Conservation (phyloP, 192 early-diverging fungal species). For the Backusella luteola region DNA sequence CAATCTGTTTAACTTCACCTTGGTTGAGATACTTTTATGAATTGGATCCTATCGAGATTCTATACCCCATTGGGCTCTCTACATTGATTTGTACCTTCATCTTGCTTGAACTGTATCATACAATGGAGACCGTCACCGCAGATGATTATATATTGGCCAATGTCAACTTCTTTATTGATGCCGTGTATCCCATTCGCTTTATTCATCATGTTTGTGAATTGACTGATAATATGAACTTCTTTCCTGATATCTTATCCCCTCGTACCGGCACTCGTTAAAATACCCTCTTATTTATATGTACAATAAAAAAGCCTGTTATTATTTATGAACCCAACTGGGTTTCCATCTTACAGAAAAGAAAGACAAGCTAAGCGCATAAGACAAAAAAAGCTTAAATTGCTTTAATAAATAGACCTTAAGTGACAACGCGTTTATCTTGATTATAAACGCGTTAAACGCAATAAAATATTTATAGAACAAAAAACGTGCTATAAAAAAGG, state of each 20-base stretch:
- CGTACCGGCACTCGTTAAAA: background rate
- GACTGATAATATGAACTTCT: conserved; percentile 23
- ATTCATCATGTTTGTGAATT: conserved; percentile 36
- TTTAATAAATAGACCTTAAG: background rate
- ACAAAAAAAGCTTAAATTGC: background rate
- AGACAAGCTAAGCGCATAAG: background rate
- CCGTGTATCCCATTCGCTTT: conserved; percentile 36
- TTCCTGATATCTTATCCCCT: conserved; percentile 20
- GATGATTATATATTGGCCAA: conserved; percentile 31
- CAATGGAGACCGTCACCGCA: conserved; percentile 15
- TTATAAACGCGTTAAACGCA: background rate
- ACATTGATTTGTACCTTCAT: conserved; percentile 24
- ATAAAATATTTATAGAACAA: background rate
- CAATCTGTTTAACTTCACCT: conserved; percentile 23
- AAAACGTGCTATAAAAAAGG: background rate
- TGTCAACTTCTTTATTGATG: conserved; percentile 30
- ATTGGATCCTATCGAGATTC: conserved; percentile 20
- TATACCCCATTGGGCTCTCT: conserved; percentile 21
- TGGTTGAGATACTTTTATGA: conserved; percentile 15
- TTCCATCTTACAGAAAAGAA: background rate
- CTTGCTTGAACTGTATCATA: conserved; percentile 31
- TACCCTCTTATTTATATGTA: background rate
- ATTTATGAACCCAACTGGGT: background rate
- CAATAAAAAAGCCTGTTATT: background rate
- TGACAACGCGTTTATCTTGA: background rate